Percentiles rank a stretch among this genome's conserved stretches.
Evolutionary conservation across 345 rosid species (phyloP).

Genomic region (Citrus maxima): DNA sequence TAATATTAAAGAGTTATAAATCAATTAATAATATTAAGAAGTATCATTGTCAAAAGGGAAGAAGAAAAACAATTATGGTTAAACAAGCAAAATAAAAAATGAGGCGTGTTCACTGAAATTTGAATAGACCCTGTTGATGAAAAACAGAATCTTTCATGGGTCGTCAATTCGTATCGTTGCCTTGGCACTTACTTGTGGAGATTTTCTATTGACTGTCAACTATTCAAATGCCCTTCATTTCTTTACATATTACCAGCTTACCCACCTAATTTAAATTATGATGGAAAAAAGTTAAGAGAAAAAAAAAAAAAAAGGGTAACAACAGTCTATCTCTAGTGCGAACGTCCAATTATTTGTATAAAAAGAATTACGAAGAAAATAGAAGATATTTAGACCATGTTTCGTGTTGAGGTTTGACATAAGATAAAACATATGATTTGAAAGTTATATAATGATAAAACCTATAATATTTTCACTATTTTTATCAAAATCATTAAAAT

Average conservation of each 20-base stretch:
- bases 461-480: too few species aligned
- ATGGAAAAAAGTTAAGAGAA: too few species aligned
- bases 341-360: too few species aligned
- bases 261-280: background rate
- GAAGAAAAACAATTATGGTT: background rate
- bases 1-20: too few species aligned
- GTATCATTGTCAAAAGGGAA: background rate
- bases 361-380: too few species aligned
- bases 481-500: too few species aligned
- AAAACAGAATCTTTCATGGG: background rate
- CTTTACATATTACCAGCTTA: background rate
- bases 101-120: background rate
- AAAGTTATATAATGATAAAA: too few species aligned
- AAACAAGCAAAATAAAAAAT: background rate
- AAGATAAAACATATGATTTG: accelerated
- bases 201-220: conserved; percentile 8
- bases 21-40: background rate
- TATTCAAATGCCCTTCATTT: background rate
- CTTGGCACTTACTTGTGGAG: conserved; percentile 8
- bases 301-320: too few species aligned
- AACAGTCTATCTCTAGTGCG: too few species aligned
- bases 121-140: background rate
- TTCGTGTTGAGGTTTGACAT: too few species aligned
- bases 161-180: conserved; percentile 10
- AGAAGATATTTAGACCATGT: too few species aligned